Percentiles rank a stretch among this genome's conserved stretches.
Conservation (phyloP, 1,139 yeast genomes). For the Suhomyces ambrosiae region DNA sequence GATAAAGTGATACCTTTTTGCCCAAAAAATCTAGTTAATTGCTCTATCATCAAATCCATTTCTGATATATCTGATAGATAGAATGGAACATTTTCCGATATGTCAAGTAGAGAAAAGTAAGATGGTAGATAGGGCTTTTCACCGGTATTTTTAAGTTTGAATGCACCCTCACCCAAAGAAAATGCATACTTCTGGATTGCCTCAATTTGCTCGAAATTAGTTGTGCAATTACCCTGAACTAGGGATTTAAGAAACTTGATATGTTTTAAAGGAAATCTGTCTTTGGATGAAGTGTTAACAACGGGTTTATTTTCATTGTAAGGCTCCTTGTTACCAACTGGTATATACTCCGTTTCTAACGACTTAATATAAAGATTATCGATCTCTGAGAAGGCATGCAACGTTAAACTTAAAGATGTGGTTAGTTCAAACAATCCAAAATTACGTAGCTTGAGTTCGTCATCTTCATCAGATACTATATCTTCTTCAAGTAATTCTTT, state of each 20-base stretch:
- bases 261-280: background rate
- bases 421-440: constrained; percentile 26
- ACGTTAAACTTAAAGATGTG: constrained; percentile 18
- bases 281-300: background rate
- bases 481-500: constrained; percentile 1
- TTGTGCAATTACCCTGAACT: background rate
- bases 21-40: constrained; percentile 41
- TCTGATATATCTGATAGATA: constrained; percentile 39
- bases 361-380: background rate
- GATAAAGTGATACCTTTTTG: constrained; percentile 26
- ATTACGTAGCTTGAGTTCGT: constrained; percentile 7
- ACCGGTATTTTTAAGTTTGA: constrained; percentile 11
- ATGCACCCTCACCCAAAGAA: constrained; percentile 30
- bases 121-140: constrained; percentile 3
- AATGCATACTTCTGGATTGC: constrained; percentile 35
- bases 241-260: background rate
- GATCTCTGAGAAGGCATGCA: constrained; percentile 2
- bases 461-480: constrained; percentile 7
- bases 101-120: constrained; percentile 29
- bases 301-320: background rate
- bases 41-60: constrained; percentile 53
- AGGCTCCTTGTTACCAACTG: background rate
- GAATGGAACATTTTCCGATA: constrained; percentile 27
- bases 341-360: background rate
- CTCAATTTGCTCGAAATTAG: constrained; percentile 16